These are phyloP conservation scores for Spongospora subterranea DNA, from an alignment of 208 protist species.

Conservation along the genomic window DNA sequence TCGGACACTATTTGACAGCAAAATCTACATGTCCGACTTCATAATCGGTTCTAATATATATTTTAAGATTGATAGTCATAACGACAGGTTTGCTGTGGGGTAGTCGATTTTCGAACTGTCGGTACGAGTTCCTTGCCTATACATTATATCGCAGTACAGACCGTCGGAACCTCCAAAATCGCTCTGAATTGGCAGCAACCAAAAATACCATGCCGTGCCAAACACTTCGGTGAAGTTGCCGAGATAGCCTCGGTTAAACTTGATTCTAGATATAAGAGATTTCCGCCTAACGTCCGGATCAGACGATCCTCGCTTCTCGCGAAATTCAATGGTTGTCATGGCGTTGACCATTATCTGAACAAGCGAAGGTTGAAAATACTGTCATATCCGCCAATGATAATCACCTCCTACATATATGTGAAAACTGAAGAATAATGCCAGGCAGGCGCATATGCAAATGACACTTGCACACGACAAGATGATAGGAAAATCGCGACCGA, in stretches of 20 bases:
- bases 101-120: too few relatives aligned
- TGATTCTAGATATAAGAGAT: neutral
- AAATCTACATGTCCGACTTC: too few relatives aligned
- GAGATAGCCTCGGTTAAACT: neutral
- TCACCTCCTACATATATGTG: conserved; percentile 51
- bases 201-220: neutral
- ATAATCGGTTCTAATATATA: too few relatives aligned
- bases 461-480: neutral
- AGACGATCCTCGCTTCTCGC: neutral
- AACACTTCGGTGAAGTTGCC: conserved; percentile 43
- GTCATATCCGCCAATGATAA: neutral
- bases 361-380: neutral
- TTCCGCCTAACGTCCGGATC: neutral
- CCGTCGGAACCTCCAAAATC: neutral
- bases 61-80: too few relatives aligned
- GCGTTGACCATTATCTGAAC: neutral
- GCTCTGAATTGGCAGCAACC: conserved; percentile 53
- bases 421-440: neutral
- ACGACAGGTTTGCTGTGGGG: too few relatives aligned
- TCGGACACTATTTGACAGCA: neutral
- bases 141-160: conserved; percentile 40
- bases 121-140: too few relatives aligned
- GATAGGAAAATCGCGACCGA: neutral
- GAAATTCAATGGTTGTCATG: conserved; percentile 32
- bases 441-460: neutral